Evolutionary conservation across 495 filamentous ascomycete species (phyloP).

Genomic region (Evernia prunastri): DNA sequence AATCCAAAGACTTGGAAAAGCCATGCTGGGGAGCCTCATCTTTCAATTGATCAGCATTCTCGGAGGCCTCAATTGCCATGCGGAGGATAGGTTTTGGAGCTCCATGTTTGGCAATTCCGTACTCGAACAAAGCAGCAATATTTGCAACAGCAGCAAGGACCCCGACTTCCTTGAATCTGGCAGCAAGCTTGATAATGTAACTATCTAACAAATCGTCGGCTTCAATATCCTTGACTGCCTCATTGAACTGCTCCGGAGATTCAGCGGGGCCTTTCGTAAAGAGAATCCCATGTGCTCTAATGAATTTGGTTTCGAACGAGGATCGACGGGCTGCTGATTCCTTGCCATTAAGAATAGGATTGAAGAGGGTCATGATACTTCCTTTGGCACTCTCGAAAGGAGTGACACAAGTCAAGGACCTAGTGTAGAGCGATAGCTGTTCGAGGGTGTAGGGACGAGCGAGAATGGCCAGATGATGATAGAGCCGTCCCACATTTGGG

Average conservation of each 20-base stretch:
- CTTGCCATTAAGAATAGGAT: slow-evolving; percentile 51
- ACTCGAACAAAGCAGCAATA: slow-evolving; percentile 51
- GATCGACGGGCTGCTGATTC: slow-evolving; percentile 35
- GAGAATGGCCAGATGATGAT: slow-evolving; percentile 80
- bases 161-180: slow-evolving; percentile 60
- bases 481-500: slow-evolving; percentile 65
- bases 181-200: slow-evolving; percentile 52
- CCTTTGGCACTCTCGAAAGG: slow-evolving; percentile 59
- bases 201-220: slow-evolving; percentile 44
- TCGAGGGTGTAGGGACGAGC: slow-evolving; percentile 66
- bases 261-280: slow-evolving; percentile 45
- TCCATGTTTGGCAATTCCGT: slow-evolving; percentile 36
- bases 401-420: slow-evolving; percentile 40
- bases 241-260: slow-evolving; percentile 41
- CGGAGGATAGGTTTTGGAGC: slow-evolving; percentile 17
- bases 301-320: slow-evolving; percentile 47
- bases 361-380: slow-evolving; percentile 64
- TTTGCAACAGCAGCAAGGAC: slow-evolving; percentile 46
- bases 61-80: slow-evolving; percentile 15
- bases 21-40: slow-evolving; percentile 15
- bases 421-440: slow-evolving; percentile 69
- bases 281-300: slow-evolving; percentile 58
- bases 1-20: neutral
- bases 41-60: neutral
- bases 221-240: slow-evolving; percentile 43